Percentiles rank a stretch among this genome's conserved stretches.
Conservation (phyloP, 2,329 filamentous ascomycete genomes). For the Capronia americana region DNA sequence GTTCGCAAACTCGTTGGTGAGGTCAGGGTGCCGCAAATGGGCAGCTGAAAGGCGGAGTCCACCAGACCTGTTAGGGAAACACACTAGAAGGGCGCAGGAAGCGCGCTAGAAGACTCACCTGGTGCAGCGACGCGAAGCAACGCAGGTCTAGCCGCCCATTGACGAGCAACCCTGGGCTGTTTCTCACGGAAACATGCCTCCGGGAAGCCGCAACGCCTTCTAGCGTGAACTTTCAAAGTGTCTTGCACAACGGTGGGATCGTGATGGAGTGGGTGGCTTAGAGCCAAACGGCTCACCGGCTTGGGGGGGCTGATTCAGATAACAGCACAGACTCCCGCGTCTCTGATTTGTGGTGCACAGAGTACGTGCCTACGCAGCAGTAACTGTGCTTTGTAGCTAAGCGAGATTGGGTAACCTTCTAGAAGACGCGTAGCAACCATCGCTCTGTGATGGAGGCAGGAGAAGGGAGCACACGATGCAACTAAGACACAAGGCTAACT, state of each 20-base stretch:
- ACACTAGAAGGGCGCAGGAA: conserved; percentile 12
- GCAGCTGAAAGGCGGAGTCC: background rate
- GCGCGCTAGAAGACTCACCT: conserved; percentile 1
- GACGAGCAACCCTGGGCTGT: background rate
- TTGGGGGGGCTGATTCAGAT: conserved; percentile 7
- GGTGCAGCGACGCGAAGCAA: background rate
- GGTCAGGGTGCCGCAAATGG: background rate
- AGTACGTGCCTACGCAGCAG: background rate
- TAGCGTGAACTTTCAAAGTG: conserved; percentile 3
- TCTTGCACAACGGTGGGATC: background rate
- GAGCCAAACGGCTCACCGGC: background rate
- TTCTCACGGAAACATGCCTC: background rate
- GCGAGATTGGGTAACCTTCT: conserved; percentile 13
- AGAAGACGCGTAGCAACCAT: conserved; percentile 8
- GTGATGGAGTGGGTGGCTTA: background rate
- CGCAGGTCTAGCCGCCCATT: conserved; percentile 1
- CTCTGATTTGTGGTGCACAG: background rate
- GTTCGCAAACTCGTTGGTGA: conserved; percentile 2
- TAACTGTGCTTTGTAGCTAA: background rate
- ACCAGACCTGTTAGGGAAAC: conserved; percentile 2
- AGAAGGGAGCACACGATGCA: background rate
- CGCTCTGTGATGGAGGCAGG: conserved; percentile 2
- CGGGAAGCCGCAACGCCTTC: background rate
- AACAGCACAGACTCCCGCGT: background rate
- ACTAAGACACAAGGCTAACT: conserved; percentile 11